phyloP scores from a whole-genome alignment of 2,329 filamentous ascomycete genomes.

The Alternaria sp. region DNA sequence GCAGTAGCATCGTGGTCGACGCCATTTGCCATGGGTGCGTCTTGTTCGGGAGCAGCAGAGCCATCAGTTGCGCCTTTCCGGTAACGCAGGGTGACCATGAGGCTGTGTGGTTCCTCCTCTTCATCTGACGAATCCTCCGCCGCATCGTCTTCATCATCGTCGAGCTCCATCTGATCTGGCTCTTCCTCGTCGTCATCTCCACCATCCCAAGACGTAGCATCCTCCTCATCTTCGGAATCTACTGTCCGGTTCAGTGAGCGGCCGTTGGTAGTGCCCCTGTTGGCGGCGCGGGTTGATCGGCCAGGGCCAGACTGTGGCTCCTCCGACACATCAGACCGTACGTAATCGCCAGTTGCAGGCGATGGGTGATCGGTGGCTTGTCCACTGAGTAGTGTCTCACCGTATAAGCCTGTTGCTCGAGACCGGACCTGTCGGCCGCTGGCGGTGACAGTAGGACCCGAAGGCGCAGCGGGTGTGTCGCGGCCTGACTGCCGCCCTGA shows the following conservation, averaged over 20 bases:
- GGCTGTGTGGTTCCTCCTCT: conserved; percentile 56
- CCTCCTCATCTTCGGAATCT: conserved; percentile 71
- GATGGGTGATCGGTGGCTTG: conserved; percentile 53
- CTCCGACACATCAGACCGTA: conserved; percentile 53
- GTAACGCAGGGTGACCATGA: conserved; percentile 73
- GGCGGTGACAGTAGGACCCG: conserved; percentile 72
- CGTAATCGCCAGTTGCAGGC: conserved; percentile 52
- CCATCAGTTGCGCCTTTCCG: conserved; percentile 25
- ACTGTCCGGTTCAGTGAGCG: conserved; percentile 46
- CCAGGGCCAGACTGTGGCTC: conserved; percentile 52
- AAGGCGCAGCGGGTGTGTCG: conserved; percentile 73
- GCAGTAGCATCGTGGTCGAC: background rate
- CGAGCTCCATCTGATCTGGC: conserved; percentile 68
- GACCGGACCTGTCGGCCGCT: conserved; percentile 86
- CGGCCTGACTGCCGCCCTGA: conserved; percentile 73
- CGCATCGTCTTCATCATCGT: conserved; percentile 62
- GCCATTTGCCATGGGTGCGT: conserved; percentile 1
- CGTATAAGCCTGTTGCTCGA: conserved; percentile 66
- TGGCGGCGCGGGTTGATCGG: conserved; percentile 50
- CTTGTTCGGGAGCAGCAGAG: background rate
- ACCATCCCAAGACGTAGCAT: conserved; percentile 69
- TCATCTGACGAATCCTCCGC: conserved; percentile 40
- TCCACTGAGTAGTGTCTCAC: conserved; percentile 65
- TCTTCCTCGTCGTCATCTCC: conserved; percentile 78
- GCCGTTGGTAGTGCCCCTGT: conserved; percentile 24